A percentile compares a stretch with the other conserved stretches of the same genome.
phyloP scores from a whole-genome alignment of 148 eudicot species.

The Nyssa sinensis region DNA sequence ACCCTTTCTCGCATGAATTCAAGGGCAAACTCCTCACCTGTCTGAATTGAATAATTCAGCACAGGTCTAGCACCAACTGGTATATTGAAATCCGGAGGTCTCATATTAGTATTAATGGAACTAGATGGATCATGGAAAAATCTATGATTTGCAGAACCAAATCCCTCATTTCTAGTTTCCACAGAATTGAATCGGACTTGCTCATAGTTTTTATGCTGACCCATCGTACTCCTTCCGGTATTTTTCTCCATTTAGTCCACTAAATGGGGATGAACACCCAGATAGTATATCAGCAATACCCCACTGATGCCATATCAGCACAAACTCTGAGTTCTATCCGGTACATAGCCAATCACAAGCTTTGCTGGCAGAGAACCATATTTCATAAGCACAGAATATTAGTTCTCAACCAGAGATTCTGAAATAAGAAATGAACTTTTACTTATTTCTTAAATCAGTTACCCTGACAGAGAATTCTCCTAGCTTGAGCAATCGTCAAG shows the following conservation, averaged over 20 bases:
- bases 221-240: conserved; percentile 34
- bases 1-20: conserved; percentile 36
- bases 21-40: conserved; percentile 40
- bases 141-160: conserved; percentile 53
- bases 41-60: conserved; percentile 35
- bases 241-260: conserved; percentile 33
- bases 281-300: background rate
- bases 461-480: background rate
- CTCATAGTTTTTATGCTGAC: conserved; percentile 40
- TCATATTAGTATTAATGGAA: conserved; percentile 50
- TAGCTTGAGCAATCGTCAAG: background rate
- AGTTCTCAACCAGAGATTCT: conserved; percentile 5
- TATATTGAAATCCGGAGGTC: conserved; percentile 42
- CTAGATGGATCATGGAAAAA: conserved; percentile 64
- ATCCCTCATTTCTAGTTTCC: conserved; percentile 49
- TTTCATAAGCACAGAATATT: background rate
- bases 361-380: background rate
- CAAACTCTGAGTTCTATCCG: conserved; percentile 6
- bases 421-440: conserved; percentile 7
- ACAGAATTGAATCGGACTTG: conserved; percentile 40
- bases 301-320: background rate
- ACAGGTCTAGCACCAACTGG: conserved; percentile 31
- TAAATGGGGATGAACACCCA: background rate
- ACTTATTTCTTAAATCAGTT: background rate
- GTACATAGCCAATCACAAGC: conserved; percentile 3